Evolutionary conservation across 2,329 filamentous ascomycete genomes (phyloP), one percentile per base, ranked within the genome.

Genomic region (Pseudogymnoascus pannorum): DNA sequence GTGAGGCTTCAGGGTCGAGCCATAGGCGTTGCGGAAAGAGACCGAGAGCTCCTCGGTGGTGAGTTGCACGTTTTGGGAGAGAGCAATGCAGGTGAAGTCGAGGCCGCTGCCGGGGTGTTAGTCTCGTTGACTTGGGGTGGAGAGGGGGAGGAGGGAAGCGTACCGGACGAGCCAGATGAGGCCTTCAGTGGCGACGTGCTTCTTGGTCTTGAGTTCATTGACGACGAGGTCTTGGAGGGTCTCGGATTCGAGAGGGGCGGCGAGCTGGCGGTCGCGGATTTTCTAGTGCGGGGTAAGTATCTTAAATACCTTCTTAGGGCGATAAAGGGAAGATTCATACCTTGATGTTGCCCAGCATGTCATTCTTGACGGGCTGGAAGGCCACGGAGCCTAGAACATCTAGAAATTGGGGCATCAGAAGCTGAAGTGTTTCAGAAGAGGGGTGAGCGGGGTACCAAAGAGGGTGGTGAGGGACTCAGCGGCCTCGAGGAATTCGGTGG

Each of bases 291-390:
- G 26, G 8, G 38, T 58, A 57, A 62, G 36, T 54, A 20, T 54
- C 29, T 60, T 58, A 36, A 33, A 61, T 63, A 12, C 14, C n/a
- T 60, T 48, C 3, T 42, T 12, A 12, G n/a, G 29, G n/a, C 4
- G 20, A 54, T 42, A 5, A 16, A 57, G 29, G 31, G 35, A 51
- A 42, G 60, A 57, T 61, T 59, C 73, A 66, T 75, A 94, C 91
- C 84, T 92, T 92, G 78, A 97, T 84, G 78, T 99, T 99, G 74
- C 90, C 90, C 57, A 85, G 75, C 79, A 99, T 89, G 76, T 99
- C 94, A 68, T 78, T 88, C 83, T 96, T 97, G 73, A 97, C 93
- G 24, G 91, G 89, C 60, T 81, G 85, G 78, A 99, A 97, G 66
- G 92, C 92, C 33, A 88, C 84, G 48, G 83, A 81, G 64, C 85